A percentile compares a stretch with the other conserved stretches of the same genome.
Conservation (phyloP, 2,329 filamentous ascomycete genomes). For the Alternaria angustiovoidea region DNA sequence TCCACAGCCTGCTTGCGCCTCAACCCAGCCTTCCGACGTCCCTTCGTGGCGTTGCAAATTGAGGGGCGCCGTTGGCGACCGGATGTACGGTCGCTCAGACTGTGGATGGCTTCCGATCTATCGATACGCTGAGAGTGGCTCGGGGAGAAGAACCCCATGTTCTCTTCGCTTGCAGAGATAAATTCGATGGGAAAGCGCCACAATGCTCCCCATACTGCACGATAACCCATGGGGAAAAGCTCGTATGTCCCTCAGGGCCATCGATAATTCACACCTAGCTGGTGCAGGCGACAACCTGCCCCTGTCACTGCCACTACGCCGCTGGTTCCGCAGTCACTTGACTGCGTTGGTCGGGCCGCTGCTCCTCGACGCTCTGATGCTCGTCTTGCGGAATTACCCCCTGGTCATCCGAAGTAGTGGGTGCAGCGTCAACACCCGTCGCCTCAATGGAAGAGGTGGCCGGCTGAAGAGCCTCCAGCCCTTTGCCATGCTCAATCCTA, state of each 20-base stretch:
- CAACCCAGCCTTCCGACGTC: conserved; percentile 28
- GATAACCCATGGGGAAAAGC: conserved; percentile 42
- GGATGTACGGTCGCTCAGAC: conserved; percentile 15
- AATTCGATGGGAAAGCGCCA: conserved; percentile 37
- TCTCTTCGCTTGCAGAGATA: conserved; percentile 24
- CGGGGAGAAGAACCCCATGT: conserved; percentile 33
- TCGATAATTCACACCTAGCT: conserved; percentile 42
- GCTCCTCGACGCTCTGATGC: conserved; percentile 51
- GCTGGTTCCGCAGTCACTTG: conserved; percentile 47
- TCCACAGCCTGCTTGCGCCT: conserved; percentile 26
- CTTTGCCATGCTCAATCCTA: conserved; percentile 79
- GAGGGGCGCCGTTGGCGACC: conserved; percentile 40
- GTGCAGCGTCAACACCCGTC: conserved; percentile 44
- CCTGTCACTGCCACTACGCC: conserved; percentile 39
- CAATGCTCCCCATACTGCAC: conserved; percentile 45
- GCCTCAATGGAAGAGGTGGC: conserved; percentile 43
- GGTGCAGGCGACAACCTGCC: conserved; percentile 34
- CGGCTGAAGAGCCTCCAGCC: conserved; percentile 63
- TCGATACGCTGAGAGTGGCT: conserved; percentile 36
- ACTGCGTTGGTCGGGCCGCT: conserved; percentile 49
- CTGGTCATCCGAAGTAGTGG: conserved; percentile 47
- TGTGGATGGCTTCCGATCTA: conserved; percentile 29
- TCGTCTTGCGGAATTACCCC: conserved; percentile 47
- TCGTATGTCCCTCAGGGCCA: conserved; percentile 25
- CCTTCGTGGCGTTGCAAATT: conserved; percentile 40